Evolutionary conservation across 371 early-diverging fungal species (phyloP).

Genomic region (Rhizopus sp.): DNA sequence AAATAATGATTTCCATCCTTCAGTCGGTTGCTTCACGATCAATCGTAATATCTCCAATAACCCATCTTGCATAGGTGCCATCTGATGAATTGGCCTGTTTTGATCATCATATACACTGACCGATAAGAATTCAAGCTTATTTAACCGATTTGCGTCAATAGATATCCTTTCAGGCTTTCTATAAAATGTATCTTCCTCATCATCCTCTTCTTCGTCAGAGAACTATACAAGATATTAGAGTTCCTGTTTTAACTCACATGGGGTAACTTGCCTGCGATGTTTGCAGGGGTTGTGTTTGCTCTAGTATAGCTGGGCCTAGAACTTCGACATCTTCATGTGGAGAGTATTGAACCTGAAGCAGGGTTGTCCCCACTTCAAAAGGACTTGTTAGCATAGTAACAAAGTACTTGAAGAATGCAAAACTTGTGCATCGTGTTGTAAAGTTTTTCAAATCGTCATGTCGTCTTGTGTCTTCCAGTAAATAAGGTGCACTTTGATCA

Average conservation of each 20-base stretch:
- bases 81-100: constrained; percentile 59
- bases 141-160: constrained; percentile 19
- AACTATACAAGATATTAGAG: constrained; percentile 8
- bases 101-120: constrained; percentile 59
- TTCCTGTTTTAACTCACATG: constrained; percentile 1
- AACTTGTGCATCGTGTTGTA: constrained; percentile 57
- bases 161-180: constrained; percentile 25
- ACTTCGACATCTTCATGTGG: constrained; percentile 59
- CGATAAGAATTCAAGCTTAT: constrained; percentile 27
- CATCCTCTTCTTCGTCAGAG: constrained; percentile 18
- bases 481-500: constrained; percentile 27
- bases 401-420: constrained; percentile 67
- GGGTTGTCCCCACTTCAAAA: constrained; percentile 74
- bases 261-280: not conserved
- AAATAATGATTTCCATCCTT: constrained; percentile 66
- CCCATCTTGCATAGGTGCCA: constrained; percentile 63
- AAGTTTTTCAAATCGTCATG: constrained; percentile 31
- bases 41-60: constrained; percentile 52
- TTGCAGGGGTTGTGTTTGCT: constrained; percentile 1
- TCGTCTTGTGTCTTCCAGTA: constrained; percentile 12
- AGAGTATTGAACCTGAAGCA: constrained; percentile 80
- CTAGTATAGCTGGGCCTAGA: constrained; percentile 17
- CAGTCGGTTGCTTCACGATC: constrained; percentile 60
- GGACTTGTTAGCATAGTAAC: constrained; percentile 70
- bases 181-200: constrained; percentile 43